Conservation (phyloP, 2,329 filamentous ascomycete genomes). For the Trichoderma atrobrunneum region DNA sequence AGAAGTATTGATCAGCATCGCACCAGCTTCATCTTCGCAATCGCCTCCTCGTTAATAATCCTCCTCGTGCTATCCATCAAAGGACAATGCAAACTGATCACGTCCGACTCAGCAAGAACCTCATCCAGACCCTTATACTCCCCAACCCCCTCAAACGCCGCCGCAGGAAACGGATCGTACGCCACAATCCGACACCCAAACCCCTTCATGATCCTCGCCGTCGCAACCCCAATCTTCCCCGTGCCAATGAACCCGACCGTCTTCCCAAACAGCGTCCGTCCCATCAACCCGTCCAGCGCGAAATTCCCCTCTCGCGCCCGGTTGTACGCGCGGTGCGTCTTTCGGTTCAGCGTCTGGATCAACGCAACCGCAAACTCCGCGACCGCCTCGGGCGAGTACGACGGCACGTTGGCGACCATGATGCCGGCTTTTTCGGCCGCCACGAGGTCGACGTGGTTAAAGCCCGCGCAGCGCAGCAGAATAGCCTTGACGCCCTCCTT, state of each 20-base stretch:
- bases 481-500: conserved; percentile 53
- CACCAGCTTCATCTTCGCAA: conserved; percentile 57
- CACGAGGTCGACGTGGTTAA: conserved; percentile 63
- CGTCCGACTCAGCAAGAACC: conserved; percentile 55
- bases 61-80: conserved; percentile 58
- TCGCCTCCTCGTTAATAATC: conserved; percentile 54
- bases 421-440: conserved; percentile 54
- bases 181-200: conserved; percentile 64
- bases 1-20: conserved; percentile 65
- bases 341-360: conserved; percentile 64
- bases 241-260: conserved; percentile 66
- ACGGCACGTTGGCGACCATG: conserved; percentile 64
- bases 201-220: conserved; percentile 60
- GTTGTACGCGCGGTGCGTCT: conserved; percentile 66
- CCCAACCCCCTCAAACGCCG: conserved; percentile 49
- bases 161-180: conserved; percentile 54
- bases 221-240: conserved; percentile 62
- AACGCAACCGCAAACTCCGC: conserved; percentile 68
- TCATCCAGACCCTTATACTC: conserved; percentile 53
- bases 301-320: conserved; percentile 69
- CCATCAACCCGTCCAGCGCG: conserved; percentile 61
- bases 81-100: conserved; percentile 65
- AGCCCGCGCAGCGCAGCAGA: conserved; percentile 65
- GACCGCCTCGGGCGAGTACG: conserved; percentile 67
- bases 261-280: conserved; percentile 59